Evolutionary conservation across 495 filamentous ascomycete genomes (phyloP).

Genomic region (Xylaria acuta): DNA sequence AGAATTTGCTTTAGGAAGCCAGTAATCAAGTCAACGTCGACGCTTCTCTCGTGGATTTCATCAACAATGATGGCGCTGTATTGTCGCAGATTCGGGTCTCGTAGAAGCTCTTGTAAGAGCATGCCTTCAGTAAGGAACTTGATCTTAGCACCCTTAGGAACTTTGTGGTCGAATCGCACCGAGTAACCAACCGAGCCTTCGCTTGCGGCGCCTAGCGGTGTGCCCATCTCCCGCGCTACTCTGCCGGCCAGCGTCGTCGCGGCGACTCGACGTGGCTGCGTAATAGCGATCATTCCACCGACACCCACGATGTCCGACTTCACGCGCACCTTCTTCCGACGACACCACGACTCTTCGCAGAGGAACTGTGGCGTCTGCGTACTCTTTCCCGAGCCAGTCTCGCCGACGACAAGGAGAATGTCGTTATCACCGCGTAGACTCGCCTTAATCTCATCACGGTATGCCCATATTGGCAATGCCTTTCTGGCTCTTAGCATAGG

Average conservation of each 20-base stretch:
- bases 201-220: slow-evolving; percentile 68
- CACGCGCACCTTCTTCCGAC: slow-evolving; percentile 58
- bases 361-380: slow-evolving; percentile 96
- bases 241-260: slow-evolving; percentile 90
- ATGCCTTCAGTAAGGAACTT: slow-evolving; percentile 98
- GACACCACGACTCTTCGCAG: slow-evolving; percentile 79
- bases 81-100: slow-evolving; percentile 79
- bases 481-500: slow-evolving; percentile 51
- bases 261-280: slow-evolving; percentile 91
- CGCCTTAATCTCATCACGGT: slow-evolving; percentile 71
- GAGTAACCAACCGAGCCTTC: slow-evolving; percentile 77
- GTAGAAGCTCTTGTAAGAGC: slow-evolving; percentile 91
- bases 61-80: slow-evolving; percentile 94
- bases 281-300: slow-evolving; percentile 92
- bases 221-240: slow-evolving; percentile 90
- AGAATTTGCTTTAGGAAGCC: slow-evolving; percentile 85
- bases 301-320: slow-evolving; percentile 59
- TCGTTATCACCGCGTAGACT: slow-evolving; percentile 67
- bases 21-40: slow-evolving; percentile 91
- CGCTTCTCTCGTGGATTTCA: slow-evolving; percentile 94
- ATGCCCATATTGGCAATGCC: slow-evolving; percentile 80
- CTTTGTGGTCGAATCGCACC: slow-evolving; percentile 87
- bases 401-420: slow-evolving; percentile 85
- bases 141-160: slow-evolving; percentile 73
- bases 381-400: slow-evolving; percentile 95